These are phyloP conservation scores for Chenopodium berlandieri DNA, from an alignment of 148 eudicot genomes.

Conservation along the genomic window DNA sequence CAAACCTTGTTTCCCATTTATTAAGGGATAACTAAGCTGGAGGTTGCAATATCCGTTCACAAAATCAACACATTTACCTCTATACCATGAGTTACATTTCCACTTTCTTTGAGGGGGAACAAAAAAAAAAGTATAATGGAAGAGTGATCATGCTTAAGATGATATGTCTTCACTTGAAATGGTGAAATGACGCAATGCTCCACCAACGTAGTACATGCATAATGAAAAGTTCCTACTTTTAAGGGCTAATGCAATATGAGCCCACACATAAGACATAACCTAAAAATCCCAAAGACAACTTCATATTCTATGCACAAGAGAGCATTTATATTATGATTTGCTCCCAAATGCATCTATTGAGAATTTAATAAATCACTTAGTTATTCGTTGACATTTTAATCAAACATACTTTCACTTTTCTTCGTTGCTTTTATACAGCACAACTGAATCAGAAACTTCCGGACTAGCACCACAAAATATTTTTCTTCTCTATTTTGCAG, in stretches of 20 bases:
- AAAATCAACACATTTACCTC: background rate
- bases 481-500: background rate
- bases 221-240: background rate
- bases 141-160: background rate
- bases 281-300: background rate
- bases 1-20: background rate
- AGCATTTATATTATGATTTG: background rate
- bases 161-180: background rate
- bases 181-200: background rate
- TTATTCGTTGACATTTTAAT: background rate
- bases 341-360: background rate
- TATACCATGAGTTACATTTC: background rate
- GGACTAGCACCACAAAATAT: background rate
- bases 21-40: background rate
- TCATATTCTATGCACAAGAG: background rate
- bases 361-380: background rate
- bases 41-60: background rate
- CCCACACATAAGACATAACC: background rate
- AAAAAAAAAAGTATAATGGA: background rate
- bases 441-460: background rate
- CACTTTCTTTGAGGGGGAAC: background rate
- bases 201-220: background rate
- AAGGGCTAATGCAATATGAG: background rate
- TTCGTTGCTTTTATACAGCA: background rate
- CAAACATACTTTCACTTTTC: background rate